These are phyloP conservation scores for Elongisporangium undulatum DNA, from an alignment of 352 stramenopile species.

Conservation along the genomic window DNA sequence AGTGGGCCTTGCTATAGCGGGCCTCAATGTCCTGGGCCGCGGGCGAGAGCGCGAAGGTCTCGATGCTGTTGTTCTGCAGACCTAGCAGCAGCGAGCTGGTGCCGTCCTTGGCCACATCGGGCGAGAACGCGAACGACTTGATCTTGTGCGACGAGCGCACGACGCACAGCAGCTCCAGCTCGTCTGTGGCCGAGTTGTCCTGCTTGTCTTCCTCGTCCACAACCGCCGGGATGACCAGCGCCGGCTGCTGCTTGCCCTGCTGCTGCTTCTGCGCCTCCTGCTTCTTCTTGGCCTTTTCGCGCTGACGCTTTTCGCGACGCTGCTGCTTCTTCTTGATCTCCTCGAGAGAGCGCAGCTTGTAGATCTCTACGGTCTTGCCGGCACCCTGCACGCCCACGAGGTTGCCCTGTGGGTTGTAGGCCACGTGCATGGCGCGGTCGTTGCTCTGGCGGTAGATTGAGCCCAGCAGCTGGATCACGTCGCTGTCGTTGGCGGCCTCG, in stretches of 20 bases:
- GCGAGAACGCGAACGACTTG: slow-evolving; percentile 86
- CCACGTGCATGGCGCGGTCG: slow-evolving; percentile 61
- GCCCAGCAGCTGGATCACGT: slow-evolving; percentile 56
- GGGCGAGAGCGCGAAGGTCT: slow-evolving; percentile 80
- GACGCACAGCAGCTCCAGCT: slow-evolving; percentile 83
- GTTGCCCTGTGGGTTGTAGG: slow-evolving; percentile 52
- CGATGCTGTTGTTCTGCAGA: slow-evolving; percentile 90
- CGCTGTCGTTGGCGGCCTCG: slow-evolving; percentile 22
- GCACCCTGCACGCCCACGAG: slow-evolving; percentile 74
- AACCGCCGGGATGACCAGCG: slow-evolving; percentile 17
- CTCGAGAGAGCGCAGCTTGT: slow-evolving; percentile 71
- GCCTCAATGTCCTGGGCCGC: slow-evolving; percentile 54
- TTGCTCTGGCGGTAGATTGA: slow-evolving; percentile 74
- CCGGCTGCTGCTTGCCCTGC: slow-evolving; percentile 17
- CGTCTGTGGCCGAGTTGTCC: slow-evolving; percentile 72
- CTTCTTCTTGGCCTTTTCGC: slow-evolving; percentile 88
- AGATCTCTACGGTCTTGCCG: slow-evolving; percentile 91
- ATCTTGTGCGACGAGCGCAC: slow-evolving; percentile 84
- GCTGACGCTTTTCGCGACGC: slow-evolving; percentile 80
- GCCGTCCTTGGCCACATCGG: slow-evolving; percentile 75
- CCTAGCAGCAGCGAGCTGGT: slow-evolving; percentile 82
- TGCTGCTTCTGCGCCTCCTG: slow-evolving; percentile 25
- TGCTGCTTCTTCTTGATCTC: slow-evolving; percentile 93
- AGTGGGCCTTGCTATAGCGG: slow-evolving; percentile 59
- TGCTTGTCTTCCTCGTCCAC: slow-evolving; percentile 42